These are phyloP conservation scores for Paraconiothyrium brasiliense DNA, from an alignment of 2,329 filamentous ascomycete species.

Conservation along the genomic window DNA sequence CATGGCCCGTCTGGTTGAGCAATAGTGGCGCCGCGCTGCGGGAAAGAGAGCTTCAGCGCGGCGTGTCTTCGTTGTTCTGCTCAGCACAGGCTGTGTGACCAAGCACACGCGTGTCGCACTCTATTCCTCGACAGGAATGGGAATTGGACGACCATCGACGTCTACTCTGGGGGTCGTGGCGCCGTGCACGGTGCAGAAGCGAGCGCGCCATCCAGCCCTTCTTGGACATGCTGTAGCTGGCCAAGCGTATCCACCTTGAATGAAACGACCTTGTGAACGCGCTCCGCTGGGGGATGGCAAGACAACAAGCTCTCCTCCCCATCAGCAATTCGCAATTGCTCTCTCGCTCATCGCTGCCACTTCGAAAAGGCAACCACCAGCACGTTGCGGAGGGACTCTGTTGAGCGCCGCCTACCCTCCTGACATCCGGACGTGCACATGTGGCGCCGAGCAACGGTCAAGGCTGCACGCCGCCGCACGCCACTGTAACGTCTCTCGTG, in stretches of 20 bases:
- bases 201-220: not conserved
- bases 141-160: not conserved
- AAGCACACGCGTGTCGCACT: not conserved
- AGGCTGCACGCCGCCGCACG: not conserved
- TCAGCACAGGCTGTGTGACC: slow-evolving; percentile 6
- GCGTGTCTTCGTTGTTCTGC: not conserved
- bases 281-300: not conserved
- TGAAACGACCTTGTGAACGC: not conserved
- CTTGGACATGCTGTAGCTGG: not conserved
- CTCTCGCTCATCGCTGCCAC: not conserved
- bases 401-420: not conserved
- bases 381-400: not conserved
- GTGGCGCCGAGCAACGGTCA: slow-evolving; percentile 9
- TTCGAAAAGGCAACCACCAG: not conserved
- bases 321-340: too few species aligned
- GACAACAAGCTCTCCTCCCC: not conserved
- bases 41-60: slow-evolving; percentile 14
- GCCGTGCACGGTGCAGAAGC: slow-evolving; percentile 12
- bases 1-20: slow-evolving; percentile 31
- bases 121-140: not conserved
- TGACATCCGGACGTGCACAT: slow-evolving; percentile 1
- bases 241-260: not conserved
- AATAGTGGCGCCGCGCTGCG: slow-evolving; percentile 19
- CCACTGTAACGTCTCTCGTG: slow-evolving; percentile 14
- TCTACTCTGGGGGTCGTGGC: slow-evolving; percentile 6